A percentile compares a stretch with the other conserved stretches of the same genome.
Evolutionary conservation across 2,329 filamentous ascomycete species (phyloP).

Genomic region (Verticillium dahliae): DNA sequence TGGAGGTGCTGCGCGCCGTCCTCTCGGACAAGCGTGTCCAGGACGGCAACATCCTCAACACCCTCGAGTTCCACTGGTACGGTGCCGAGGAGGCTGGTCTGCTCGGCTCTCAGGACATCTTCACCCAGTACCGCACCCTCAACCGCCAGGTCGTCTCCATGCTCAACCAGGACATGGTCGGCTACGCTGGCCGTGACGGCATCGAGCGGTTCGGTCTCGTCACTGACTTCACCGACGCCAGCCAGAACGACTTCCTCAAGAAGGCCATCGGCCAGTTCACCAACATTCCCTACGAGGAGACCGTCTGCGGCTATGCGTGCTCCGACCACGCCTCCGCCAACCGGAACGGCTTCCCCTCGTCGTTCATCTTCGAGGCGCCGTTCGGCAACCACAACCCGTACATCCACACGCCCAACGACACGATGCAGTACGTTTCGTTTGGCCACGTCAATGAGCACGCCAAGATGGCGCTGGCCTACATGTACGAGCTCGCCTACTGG

Average conservation of each 20-base stretch:
- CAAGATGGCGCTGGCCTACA: conserved; percentile 38
- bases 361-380: conserved; percentile 57
- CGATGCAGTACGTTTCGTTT: conserved; percentile 62
- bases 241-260: conserved; percentile 28
- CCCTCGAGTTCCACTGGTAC: conserved; percentile 83
- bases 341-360: conserved; percentile 58
- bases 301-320: conserved; percentile 51
- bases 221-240: conserved; percentile 29
- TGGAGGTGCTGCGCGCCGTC: conserved; percentile 69
- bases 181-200: conserved; percentile 24
- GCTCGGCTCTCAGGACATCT: conserved; percentile 59
- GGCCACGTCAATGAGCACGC: conserved; percentile 61
- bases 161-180: conserved; percentile 38
- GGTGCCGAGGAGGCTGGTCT: conserved; percentile 75
- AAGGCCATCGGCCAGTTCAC: conserved; percentile 29
- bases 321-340: conserved; percentile 64
- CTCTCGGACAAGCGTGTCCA: conserved; percentile 57
- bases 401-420: conserved; percentile 69
- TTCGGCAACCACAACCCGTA: conserved; percentile 58
- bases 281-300: conserved; percentile 34
- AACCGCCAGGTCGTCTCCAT: conserved; percentile 30
- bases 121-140: conserved; percentile 25
- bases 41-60: conserved; percentile 60
- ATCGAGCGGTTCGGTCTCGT: conserved; percentile 29
- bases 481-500: conserved; percentile 33